Evolutionary conservation across 192 early-diverging fungal genomes (phyloP).

Genomic region (Phycomyces blakesleeanus): DNA sequence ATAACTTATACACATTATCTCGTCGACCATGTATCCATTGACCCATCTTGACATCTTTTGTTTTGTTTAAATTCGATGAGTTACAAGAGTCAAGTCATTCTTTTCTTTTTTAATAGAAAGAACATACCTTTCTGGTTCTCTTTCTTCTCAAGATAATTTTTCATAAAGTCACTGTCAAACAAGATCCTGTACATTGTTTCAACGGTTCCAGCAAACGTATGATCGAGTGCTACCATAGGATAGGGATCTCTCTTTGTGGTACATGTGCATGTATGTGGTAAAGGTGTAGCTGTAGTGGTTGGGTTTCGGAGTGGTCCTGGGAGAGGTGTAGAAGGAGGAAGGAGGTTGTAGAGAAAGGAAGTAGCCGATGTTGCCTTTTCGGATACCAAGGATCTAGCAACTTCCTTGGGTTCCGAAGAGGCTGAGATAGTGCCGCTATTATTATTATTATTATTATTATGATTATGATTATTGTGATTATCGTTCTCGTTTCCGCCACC

Average conservation of each 20-base stretch:
- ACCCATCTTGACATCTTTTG: slow-evolving; percentile 33
- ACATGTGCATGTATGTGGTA: slow-evolving; percentile 41
- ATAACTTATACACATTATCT: background rate
- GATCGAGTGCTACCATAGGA: slow-evolving; percentile 36
- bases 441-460: no score
- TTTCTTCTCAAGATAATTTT: slow-evolving; percentile 38
- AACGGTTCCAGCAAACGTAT: slow-evolving; percentile 40
- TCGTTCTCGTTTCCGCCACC: background rate
- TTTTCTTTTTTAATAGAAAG: slow-evolving; percentile 11
- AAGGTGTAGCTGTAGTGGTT: background rate
- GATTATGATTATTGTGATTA: no score
- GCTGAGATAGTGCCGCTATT: background rate
- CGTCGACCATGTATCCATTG: slow-evolving; percentile 24
- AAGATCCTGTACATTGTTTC: slow-evolving; percentile 45
- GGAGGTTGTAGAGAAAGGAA: no score
- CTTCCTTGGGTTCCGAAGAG: slow-evolving; percentile 1
- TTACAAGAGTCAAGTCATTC: no score
- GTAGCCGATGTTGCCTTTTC: background rate
- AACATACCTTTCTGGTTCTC: slow-evolving; percentile 42
- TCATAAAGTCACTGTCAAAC: slow-evolving; percentile 42
- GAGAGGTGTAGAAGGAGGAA: no score
- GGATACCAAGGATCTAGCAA: background rate
- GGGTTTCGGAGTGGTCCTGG: background rate
- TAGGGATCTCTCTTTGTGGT: slow-evolving; percentile 43
- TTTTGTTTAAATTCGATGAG: background rate